A percentile compares a stretch with the other conserved stretches of the same genome.
These are phyloP conservation scores for Zopfia rhizophila DNA, from an alignment of 2,329 filamentous ascomycete species.

Conservation along the genomic window DNA sequence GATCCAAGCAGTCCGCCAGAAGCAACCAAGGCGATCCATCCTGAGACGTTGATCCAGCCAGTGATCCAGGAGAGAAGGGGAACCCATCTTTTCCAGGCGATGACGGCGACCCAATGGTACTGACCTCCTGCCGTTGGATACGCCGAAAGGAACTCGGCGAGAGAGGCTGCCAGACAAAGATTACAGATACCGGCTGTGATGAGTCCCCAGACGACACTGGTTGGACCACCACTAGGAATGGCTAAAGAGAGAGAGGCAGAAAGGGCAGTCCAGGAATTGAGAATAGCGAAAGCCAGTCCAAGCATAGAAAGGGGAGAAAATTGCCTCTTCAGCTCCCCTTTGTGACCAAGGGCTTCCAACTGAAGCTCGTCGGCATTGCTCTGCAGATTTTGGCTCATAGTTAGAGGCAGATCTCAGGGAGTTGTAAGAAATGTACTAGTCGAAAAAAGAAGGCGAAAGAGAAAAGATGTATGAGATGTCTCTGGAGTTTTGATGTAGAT, in stretches of 20 bases:
- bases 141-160: constrained; percentile 76
- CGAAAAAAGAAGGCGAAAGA: too few species aligned
- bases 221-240: constrained; percentile 76
- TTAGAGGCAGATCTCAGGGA: constrained; percentile 11
- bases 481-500: too few species aligned
- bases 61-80: constrained; percentile 75
- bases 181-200: constrained; percentile 70
- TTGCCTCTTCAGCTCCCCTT: constrained; percentile 67
- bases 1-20: constrained; percentile 75
- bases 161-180: constrained; percentile 72
- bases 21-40: constrained; percentile 74
- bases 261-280: constrained; percentile 72
- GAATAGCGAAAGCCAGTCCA: constrained; percentile 70
- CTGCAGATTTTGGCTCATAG: constrained; percentile 29
- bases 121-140: constrained; percentile 61
- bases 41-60: constrained; percentile 78
- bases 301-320: constrained; percentile 70
- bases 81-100: constrained; percentile 69
- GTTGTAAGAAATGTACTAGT: too few species aligned
- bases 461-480: too few species aligned
- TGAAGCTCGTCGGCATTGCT: constrained; percentile 47
- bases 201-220: constrained; percentile 77
- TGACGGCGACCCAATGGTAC: constrained; percentile 77
- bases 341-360: constrained; percentile 61
- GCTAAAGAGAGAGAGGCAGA: constrained; percentile 68